Conservation (phyloP, 306 rosid genomes). For the Ormosia emarginata region DNA sequence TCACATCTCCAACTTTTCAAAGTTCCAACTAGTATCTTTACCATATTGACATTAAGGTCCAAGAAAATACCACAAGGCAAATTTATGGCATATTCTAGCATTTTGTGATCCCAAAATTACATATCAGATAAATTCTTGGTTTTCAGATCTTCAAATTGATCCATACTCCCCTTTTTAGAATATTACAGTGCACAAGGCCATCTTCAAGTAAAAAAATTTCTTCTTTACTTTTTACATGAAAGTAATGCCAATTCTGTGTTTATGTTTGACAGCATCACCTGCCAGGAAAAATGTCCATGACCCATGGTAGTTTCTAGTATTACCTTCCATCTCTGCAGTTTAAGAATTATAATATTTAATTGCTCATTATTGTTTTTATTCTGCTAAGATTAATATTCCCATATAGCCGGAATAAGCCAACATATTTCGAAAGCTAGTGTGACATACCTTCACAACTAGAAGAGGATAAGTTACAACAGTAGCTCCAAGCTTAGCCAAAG, state of each 20-base stretch:
- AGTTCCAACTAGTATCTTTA: not conserved
- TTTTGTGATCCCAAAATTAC: not conserved
- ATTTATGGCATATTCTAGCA: not conserved
- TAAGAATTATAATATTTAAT: not conserved
- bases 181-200: not conserved
- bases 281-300: not conserved
- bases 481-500: constrained; percentile 96
- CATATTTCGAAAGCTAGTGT: not conserved
- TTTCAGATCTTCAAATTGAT: not conserved
- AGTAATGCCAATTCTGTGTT: not conserved
- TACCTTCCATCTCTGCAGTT: not conserved
- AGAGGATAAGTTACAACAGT: constrained; percentile 92
- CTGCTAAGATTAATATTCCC: not conserved
- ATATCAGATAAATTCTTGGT: not conserved
- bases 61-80: not conserved
- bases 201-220: not conserved
- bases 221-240: not conserved
- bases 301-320: not conserved
- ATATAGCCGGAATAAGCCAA: not conserved
- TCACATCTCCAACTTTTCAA: not conserved
- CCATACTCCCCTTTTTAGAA: not conserved
- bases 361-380: not conserved
- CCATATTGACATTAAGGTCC: not conserved
- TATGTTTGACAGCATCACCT: not conserved
- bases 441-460: constrained; percentile 84